Conservation (phyloP, 345 rosid genomes). For the Citrus medica region DNA sequence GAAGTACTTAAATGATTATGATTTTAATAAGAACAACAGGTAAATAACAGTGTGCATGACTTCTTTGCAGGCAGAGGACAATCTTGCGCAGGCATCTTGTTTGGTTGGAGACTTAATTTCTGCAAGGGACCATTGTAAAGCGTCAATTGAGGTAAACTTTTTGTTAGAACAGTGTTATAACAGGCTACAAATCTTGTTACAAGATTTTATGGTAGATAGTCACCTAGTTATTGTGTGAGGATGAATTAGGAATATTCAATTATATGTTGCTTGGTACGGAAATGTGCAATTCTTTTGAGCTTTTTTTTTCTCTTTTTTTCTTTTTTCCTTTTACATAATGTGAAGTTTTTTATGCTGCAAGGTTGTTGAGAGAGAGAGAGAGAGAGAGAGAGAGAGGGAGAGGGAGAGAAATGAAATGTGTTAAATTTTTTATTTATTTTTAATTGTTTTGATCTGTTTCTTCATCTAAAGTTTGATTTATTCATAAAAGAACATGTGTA, state of each 20-base stretch:
- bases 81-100: constrained; percentile 65
- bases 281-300: background rate
- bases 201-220: background rate
- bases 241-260: background rate
- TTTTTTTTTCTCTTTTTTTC: background rate
- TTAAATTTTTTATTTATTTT: too few species aligned
- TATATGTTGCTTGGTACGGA: background rate
- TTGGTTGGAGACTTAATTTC: constrained; percentile 48
- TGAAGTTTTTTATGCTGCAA: too few species aligned
- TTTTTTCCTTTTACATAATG: background rate
- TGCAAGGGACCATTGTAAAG: constrained; percentile 60
- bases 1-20: background rate
- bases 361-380: too few species aligned
- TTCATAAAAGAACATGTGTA: background rate
- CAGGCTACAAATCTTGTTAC: background rate
- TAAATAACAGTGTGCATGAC: background rate
- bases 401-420: too few species aligned
- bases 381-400: too few species aligned
- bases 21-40: background rate
- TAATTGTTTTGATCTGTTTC: too few species aligned
- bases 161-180: background rate
- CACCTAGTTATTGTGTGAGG: background rate
- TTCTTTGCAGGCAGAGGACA: constrained; percentile 64
- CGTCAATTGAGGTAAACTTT: constrained; percentile 31
- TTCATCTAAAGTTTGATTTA: background rate